Base-by-base conservation (phyloP, 805 yeast species). In the Kregervanrija fluxuum region DNA sequence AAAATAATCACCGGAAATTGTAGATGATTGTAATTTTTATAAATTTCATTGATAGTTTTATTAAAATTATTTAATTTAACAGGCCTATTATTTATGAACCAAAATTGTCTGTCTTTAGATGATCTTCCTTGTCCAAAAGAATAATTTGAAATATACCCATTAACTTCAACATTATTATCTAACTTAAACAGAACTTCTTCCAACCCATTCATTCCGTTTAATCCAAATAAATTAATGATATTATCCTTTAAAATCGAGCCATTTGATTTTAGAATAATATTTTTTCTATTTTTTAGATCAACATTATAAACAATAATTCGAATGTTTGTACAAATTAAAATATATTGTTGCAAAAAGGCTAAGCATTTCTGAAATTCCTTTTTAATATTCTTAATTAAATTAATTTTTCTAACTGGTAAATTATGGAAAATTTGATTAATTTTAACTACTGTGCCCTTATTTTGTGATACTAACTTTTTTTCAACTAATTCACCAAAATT, bases 371-470 rank as follows among this genome's bases (percentile, higher is more conserved):
- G 70, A 63, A 82, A 88, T 57, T 89, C 96, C 46, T 80, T 71
- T 56, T 79, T 85, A 34, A 67, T 56, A 52, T 84, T 82, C 55
- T 80, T 85, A 14, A 68, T 71, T 41, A 90, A 74, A 51, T 85
- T 89, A 54, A 80, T 82, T 40, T 79, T 70, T 47, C 99, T 69
- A 8, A 95, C 99, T 0, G 98, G 98, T 43, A 90, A 62, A 41
- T 67, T 72, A 9, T 71, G 61, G 56, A 93, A 93, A 10, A 93
- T 53, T 35, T 79, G 70, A 1, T 74, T 54, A 5, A 93, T 67
- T 0, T 54, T 55, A 0, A 88, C 74, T 0, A 77, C 65, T 0
- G 97, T 90, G 1, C 99, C 99, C 41, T 66, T 71, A 14, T 71
- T 69, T 3, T 89, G 79, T 1, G 82, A 69, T 0, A 71, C 59